Percentiles rank a stretch among this genome's conserved stretches.
phyloP scores from a whole-genome alignment of 441 rosid species.

The Brassica hybrid region DNA sequence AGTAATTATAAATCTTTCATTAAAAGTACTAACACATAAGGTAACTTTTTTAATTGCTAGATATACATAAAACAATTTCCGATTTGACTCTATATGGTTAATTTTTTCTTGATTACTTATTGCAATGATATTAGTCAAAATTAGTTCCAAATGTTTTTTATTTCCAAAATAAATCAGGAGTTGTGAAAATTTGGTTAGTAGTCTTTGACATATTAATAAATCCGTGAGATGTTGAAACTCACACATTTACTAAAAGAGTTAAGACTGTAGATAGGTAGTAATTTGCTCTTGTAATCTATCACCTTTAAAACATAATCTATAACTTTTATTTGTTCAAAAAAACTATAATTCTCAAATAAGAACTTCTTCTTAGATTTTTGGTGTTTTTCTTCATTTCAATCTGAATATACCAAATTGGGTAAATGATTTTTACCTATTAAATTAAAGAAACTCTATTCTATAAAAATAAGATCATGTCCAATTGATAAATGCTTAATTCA shows the following conservation, averaged over 20 bases:
- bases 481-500: no score
- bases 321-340: neutral
- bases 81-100: neutral
- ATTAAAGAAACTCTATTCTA: no score
- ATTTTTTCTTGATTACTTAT: conserved; percentile 7
- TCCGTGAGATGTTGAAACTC: conserved; percentile 10
- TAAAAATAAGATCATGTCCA: no score
- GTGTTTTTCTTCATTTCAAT: neutral
- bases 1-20: conserved; percentile 13
- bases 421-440: neutral
- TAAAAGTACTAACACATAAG: conserved; percentile 1
- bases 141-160: neutral
- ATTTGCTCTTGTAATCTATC: conserved; percentile 1
- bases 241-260: neutral
- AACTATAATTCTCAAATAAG: neutral
- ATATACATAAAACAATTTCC: neutral
- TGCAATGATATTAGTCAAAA: conserved; percentile 16
- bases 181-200: neutral
- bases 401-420: neutral
- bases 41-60: neutral
- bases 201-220: neutral
- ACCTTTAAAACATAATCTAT: conserved; percentile 10
- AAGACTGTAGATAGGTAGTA: neutral
- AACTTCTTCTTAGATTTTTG: neutral
- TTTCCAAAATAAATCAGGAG: conserved; percentile 9